Base-by-base conservation (phyloP, 768 basidiomycete genomes). In the Kwoniella pini region DNA sequence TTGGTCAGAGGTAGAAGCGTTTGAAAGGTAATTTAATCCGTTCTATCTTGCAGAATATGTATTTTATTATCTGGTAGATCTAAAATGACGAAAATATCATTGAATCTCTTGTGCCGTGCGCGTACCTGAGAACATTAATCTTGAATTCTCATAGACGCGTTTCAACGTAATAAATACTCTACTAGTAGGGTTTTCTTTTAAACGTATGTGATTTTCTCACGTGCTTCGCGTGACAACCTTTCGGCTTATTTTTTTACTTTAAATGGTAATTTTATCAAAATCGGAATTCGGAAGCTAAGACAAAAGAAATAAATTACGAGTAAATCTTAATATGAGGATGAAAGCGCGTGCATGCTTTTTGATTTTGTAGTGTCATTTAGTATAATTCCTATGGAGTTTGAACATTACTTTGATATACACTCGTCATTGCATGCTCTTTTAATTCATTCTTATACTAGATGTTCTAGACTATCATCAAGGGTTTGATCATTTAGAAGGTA, bases 311-410 rank as follows among this genome's bases (percentile, higher is more conserved):
- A 44, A n/a, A n/a, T n/a, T 19, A 26, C 48, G 17, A 50, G 24
- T 17, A 30, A 55, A 26, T n/a, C n/a, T n/a, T n/a, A n/a, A n/a
- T n/a, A n/a, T n/a, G n/a, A n/a, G n/a, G n/a, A n/a, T 10, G 40
- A 17, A 51, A 49, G 57, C 57, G 57, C 57, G 57, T 59, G 57
- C 57, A 26, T 59, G 46, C 57, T 59, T 59, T 59, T 52, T 52
- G 38, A 12, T 12, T 22, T 30, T 11, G n/a, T n/a, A n/a, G n/a
- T n/a, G n/a, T n/a, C n/a, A n/a, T n/a, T n/a, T n/a, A n/a, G n/a
- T n/a, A n/a, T n/a, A n/a, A 33, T 21, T 13, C 28, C 49, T 17
- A 50, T 7, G 9, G 40, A 15, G 10, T 24, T 24, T 24, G 27
- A 28, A 44, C 43, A 44, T 44, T 46, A 46, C 24, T 46, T 46